Base-by-base conservation (phyloP, 768 basidiomycete species). In the Termitomyces sp. region DNA sequence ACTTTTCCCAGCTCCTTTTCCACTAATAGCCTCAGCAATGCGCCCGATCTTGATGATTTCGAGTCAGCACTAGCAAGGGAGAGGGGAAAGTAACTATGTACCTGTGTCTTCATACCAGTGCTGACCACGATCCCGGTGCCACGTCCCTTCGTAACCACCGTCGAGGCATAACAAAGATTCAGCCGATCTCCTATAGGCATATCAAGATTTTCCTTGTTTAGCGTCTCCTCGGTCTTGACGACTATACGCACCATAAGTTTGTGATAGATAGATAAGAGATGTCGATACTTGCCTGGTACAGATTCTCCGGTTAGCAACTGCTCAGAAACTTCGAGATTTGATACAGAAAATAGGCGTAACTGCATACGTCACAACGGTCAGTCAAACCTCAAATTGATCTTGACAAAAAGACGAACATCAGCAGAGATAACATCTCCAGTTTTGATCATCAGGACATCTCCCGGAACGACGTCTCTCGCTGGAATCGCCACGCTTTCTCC, bases 21-120 rank as follows among this genome's bases (percentile, higher is more conserved):
- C 64, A 50, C 65, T 67, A 50, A 74, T 71, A 29, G 66, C 70
- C 41, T 60, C 58, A 3, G 73, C 74, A 46, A 74, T 74, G n/a
- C 65, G 66, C 7, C 73, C 74, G 40, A 76, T 71, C 71, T 74
- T 39, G 10, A 13, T 3, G 23, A 23, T n/a, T 6, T 3, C 10
- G 12, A 56, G 16, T 18, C 12, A 23, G 25, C 11, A 12, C 32
- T 18, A 35, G 33, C 43, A 13, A 47, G 38, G 16, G 18, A 25
- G 32, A 23, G 25, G 25, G n/a, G 13, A n/a, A 42, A 25, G n/a
- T 12, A 64, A 65, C 39, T 63, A 67, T 44, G 70, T 42, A 80
- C 76, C 63, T 82, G 78, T 3, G 82, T 80, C 42, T 70, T 63
- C 81, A 82, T 81, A 10, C 73, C 80, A n/a, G 79, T 81, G 18